Percentiles rank a stretch among this genome's conserved stretches.
phyloP scores from a whole-genome alignment of 2,329 filamentous ascomycete genomes.

The Arthrobotrys entomopaga region DNA sequence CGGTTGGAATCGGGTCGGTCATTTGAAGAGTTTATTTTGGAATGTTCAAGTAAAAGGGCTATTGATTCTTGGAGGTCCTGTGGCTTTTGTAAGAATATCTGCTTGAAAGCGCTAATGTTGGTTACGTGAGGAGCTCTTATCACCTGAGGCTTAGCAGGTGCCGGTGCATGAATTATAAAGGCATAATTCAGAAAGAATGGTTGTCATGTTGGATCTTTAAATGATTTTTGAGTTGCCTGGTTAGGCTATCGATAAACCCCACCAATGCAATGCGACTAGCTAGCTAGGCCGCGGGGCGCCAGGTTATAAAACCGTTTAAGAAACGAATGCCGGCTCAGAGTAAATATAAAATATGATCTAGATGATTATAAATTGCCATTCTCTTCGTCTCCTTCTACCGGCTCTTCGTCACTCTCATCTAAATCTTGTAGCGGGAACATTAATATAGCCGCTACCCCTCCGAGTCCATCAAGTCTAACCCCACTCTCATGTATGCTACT shows the following conservation, averaged over 20 bases:
- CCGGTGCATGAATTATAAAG: too few species aligned
- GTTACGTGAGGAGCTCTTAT: neutral
- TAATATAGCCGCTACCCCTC: slow-evolving; percentile 87
- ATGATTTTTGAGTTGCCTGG: slow-evolving; percentile 7
- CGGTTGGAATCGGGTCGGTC: slow-evolving; percentile 65
- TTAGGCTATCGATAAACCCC: slow-evolving; percentile 23
- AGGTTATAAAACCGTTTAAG: neutral
- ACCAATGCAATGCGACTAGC: slow-evolving; percentile 19
- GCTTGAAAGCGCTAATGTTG: neutral
- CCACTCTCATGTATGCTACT: slow-evolving; percentile 96
- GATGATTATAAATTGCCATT: slow-evolving; percentile 39
- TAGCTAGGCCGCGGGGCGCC: too few species aligned
- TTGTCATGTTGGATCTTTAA: slow-evolving; percentile 25
- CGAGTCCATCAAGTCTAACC: slow-evolving; percentile 80
- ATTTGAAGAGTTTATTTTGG: slow-evolving; percentile 60
- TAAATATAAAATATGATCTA: slow-evolving; percentile 8
- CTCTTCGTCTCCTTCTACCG: slow-evolving; percentile 54
- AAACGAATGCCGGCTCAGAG: neutral
- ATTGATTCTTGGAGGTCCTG: too few species aligned
- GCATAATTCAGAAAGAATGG: too few species aligned
- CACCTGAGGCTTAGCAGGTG: too few species aligned
- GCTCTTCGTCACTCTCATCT: slow-evolving; percentile 73
- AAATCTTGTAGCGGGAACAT: slow-evolving; percentile 88
- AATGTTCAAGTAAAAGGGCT: neutral
- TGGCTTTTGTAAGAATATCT: too few species aligned